phyloP scores from a whole-genome alignment of 1,284 basidiomycete species.

The Puccinia triticina region DNA sequence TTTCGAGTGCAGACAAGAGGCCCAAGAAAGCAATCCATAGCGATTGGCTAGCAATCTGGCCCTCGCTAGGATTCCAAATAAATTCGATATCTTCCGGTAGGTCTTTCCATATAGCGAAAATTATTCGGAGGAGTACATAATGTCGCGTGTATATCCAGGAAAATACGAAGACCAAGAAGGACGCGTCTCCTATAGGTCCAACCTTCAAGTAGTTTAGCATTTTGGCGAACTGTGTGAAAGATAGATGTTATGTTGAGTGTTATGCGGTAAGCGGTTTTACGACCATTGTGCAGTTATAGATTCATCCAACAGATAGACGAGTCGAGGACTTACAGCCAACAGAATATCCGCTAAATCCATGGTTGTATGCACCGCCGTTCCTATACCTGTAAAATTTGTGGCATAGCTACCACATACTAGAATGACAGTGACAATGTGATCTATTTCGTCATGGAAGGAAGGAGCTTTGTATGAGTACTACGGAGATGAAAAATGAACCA shows the following conservation, averaged over 20 bases:
- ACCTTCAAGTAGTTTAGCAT: slow-evolving; percentile 39
- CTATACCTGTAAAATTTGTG: slow-evolving; percentile 58
- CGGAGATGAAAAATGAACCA: not conserved
- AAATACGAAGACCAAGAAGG: slow-evolving; percentile 43
- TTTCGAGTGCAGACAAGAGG: slow-evolving; percentile 27
- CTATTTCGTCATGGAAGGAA: not conserved
- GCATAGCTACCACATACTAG: slow-evolving; percentile 59
- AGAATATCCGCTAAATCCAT: slow-evolving; percentile 60
- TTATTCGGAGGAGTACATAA: slow-evolving; percentile 39
- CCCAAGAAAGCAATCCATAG: slow-evolving; percentile 16
- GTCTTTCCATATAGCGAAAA: slow-evolving; percentile 34
- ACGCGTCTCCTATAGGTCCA: not conserved
- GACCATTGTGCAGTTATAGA: not conserved
- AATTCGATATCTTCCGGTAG: slow-evolving; percentile 42
- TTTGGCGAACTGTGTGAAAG: slow-evolving; percentile 14
- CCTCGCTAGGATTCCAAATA: slow-evolving; percentile 21
- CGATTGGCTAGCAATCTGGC: not conserved
- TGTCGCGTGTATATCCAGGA: slow-evolving; percentile 50
- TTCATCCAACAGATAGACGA: not conserved
- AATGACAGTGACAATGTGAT: slow-evolving; percentile 60
- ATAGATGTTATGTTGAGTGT: not conserved
- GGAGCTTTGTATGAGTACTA: not conserved
- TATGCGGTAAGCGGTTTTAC: not conserved
- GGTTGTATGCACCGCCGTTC: slow-evolving; percentile 58
- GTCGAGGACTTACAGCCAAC: slow-evolving; percentile 54